phyloP scores from a whole-genome alignment of 148 eudicot species.

The Camellia granthamiana region DNA sequence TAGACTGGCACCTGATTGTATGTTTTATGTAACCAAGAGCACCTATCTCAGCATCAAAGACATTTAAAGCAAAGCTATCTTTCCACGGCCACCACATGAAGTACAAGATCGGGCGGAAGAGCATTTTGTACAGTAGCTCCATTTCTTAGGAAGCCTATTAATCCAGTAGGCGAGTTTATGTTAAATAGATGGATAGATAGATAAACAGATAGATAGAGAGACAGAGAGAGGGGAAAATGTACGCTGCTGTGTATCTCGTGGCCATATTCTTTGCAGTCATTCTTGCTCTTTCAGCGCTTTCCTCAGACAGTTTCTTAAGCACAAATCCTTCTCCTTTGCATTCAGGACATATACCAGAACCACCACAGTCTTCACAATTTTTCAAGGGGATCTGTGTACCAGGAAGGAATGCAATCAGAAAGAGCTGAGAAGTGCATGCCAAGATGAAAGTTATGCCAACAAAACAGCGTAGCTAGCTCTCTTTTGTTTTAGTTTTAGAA shows the following conservation, averaged over 20 bases:
- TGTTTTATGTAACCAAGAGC: background rate
- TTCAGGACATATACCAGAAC: slow-evolving; percentile 87
- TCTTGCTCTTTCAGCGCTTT: slow-evolving; percentile 73
- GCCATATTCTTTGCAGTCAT: slow-evolving; percentile 64
- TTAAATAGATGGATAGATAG: background rate
- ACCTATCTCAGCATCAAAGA: background rate
- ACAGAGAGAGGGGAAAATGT: slow-evolving; percentile 9
- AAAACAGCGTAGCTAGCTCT: background rate
- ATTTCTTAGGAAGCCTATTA: slow-evolving; percentile 93
- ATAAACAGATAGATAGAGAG: background rate
- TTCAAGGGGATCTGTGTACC: slow-evolving; percentile 50
- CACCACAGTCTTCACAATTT: slow-evolving; percentile 80
- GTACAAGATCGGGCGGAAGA: slow-evolving; percentile 76
- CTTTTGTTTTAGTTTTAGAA: background rate
- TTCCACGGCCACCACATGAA: slow-evolving; percentile 82
- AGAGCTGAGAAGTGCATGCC: background rate
- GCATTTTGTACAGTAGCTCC: slow-evolving; percentile 96
- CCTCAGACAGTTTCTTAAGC: slow-evolving; percentile 65
- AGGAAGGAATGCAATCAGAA: slow-evolving; percentile 3
- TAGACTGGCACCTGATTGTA: slow-evolving; percentile 6
- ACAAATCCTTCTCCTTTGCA: slow-evolving; percentile 97
- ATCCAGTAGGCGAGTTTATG: background rate
- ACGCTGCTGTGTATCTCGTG: slow-evolving; percentile 97
- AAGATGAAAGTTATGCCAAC: background rate
- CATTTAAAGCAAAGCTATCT: slow-evolving; percentile 22